Conservation (phyloP, 2,329 filamentous ascomycete genomes). For the Hypoxylon sp. region DNA sequence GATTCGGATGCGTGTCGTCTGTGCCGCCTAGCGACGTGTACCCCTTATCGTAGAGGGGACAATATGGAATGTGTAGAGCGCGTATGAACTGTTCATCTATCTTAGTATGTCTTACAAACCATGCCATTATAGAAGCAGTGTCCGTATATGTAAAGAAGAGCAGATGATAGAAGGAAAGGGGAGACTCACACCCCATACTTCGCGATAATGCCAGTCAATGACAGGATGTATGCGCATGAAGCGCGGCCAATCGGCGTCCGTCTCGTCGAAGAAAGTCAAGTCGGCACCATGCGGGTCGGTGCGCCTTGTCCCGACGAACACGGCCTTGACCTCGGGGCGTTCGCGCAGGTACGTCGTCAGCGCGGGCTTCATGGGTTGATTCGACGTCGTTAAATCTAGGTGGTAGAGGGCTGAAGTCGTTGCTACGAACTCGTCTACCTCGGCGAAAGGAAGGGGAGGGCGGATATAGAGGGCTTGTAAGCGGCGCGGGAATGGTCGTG, state of each 20-base stretch:
- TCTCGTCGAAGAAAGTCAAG: conserved; percentile 86
- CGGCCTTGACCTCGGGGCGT: conserved; percentile 76
- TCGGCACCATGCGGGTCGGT: conserved; percentile 91
- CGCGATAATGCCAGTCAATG: conserved; percentile 96
- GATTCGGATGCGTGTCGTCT: conserved; percentile 91
- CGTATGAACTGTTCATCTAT: conserved; percentile 76
- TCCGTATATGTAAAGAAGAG: conserved; percentile 5
- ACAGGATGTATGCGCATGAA: conserved; percentile 97
- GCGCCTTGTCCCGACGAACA: conserved; percentile 89
- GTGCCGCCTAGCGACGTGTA: conserved; percentile 95
- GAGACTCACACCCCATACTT: conserved; percentile 89
- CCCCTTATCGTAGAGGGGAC: conserved; percentile 85
- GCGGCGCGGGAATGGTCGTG: conserved; percentile 57
- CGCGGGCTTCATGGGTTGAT: conserved; percentile 83
- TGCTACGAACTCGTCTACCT: conserved; percentile 88
- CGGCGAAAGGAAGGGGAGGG: conserved; percentile 83
- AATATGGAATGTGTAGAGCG: conserved; percentile 85
- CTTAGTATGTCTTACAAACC: conserved; percentile 1
- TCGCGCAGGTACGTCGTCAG: conserved; percentile 83
- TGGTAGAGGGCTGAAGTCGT: conserved; percentile 77
- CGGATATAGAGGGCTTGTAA: conserved; percentile 92
- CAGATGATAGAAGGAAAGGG: conserved; percentile 5
- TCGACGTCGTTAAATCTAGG: conserved; percentile 81
- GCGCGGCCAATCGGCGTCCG: conserved; percentile 89
- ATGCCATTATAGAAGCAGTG: conserved; percentile 11